A percentile compares a stretch with the other conserved stretches of the same genome.
phyloP scores from a whole-genome alignment of 2,329 filamentous ascomycete species.

The Pestalotiopsis sp. region DNA sequence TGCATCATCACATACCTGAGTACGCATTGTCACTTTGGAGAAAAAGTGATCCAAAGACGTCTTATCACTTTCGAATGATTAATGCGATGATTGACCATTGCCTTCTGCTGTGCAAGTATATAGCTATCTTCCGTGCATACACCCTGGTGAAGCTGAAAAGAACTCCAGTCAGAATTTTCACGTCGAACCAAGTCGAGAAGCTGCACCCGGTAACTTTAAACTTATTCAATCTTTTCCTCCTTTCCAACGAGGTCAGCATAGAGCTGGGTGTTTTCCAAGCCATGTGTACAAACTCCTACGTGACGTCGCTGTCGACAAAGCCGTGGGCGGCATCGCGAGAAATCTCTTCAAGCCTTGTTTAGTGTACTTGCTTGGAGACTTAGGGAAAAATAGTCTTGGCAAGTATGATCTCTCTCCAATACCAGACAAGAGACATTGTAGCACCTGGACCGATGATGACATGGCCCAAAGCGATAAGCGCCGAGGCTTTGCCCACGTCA shows the following conservation, averaged over 20 bases:
- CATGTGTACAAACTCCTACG: not conserved
- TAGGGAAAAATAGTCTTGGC: not conserved
- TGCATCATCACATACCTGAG: too few species aligned
- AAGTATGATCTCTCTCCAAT: not conserved
- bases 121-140: too few species aligned
- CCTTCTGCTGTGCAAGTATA: too few species aligned
- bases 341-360: not conserved
- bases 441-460: constrained; percentile 1
- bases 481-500: not conserved
- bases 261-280: not conserved
- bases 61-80: too few species aligned
- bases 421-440: not conserved
- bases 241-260: not conserved
- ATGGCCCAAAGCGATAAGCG: not conserved
- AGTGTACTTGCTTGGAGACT: not conserved
- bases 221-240: not conserved
- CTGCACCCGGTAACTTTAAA: not conserved
- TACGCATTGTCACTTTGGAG: too few species aligned
- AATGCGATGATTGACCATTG: too few species aligned
- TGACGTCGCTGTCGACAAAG: not conserved
- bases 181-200: not conserved
- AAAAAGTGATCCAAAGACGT: too few species aligned
- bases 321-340: not conserved
- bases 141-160: not conserved
- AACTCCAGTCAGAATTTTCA: not conserved